These are phyloP conservation scores for Amorphotheca resinae DNA, from an alignment of 495 filamentous ascomycete species.

Conservation along the genomic window DNA sequence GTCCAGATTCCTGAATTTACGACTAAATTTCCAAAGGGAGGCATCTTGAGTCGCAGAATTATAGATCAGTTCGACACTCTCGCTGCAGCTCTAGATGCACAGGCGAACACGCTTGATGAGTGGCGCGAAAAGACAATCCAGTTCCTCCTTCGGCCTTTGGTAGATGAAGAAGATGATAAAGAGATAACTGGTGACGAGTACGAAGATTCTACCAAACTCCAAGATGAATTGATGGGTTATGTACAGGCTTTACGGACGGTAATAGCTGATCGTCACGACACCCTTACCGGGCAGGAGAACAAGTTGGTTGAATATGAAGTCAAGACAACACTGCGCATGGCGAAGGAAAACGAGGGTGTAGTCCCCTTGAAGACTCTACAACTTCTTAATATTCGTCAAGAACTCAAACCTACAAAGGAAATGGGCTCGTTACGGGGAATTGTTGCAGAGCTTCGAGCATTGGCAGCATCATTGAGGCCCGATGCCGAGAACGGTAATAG, in stretches of 20 bases:
- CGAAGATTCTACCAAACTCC: slow-evolving; percentile 62
- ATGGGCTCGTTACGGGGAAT: slow-evolving; percentile 55
- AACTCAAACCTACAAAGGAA: slow-evolving; percentile 42
- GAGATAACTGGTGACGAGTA: slow-evolving; percentile 83
- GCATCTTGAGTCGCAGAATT: slow-evolving; percentile 47
- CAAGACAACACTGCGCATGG: slow-evolving; percentile 41
- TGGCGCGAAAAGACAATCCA: slow-evolving; percentile 62
- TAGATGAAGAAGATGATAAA: slow-evolving; percentile 64
- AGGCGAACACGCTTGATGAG: slow-evolving; percentile 53
- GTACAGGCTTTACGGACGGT: slow-evolving; percentile 56
- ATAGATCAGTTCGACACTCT: slow-evolving; percentile 44
- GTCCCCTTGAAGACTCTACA: slow-evolving; percentile 55
- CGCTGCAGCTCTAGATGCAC: slow-evolving; percentile 46
- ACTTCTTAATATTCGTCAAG: slow-evolving; percentile 42
- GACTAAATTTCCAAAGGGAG: slow-evolving; percentile 38
- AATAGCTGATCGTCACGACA: slow-evolving; percentile 65
- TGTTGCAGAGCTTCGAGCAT: slow-evolving; percentile 52
- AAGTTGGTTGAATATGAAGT: slow-evolving; percentile 70
- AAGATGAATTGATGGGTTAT: slow-evolving; percentile 63
- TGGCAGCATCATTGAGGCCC: slow-evolving; percentile 49
- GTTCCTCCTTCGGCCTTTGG: slow-evolving; percentile 57
- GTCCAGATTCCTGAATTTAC: slow-evolving; percentile 46
- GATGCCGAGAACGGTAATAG: slow-evolving; percentile 44
- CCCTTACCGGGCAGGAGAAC: slow-evolving; percentile 62
- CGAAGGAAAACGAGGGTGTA: slow-evolving; percentile 51